Evolutionary conservation across 495 filamentous ascomycete species (phyloP).

Genomic region (Acidomyces sp.): DNA sequence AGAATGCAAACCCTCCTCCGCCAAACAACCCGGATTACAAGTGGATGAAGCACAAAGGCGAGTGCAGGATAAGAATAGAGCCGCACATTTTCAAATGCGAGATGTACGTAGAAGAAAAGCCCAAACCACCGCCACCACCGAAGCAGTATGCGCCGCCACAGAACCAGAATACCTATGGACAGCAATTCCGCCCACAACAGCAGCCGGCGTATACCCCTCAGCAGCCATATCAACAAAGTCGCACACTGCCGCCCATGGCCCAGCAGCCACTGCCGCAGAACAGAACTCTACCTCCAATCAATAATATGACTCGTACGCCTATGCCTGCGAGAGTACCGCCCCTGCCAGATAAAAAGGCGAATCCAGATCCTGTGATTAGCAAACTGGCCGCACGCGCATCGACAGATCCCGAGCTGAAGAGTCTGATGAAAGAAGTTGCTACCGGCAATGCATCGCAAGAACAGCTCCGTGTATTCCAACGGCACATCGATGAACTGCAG

Average conservation of each 20-base stretch:
- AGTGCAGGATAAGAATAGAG: conserved; percentile 68
- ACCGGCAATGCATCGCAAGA: conserved; percentile 66
- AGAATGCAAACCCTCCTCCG: conserved; percentile 28
- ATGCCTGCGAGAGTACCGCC: conserved; percentile 11
- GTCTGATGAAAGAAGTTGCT: conserved; percentile 92
- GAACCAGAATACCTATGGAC: conserved; percentile 9
- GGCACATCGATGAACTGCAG: conserved; percentile 83
- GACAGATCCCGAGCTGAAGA: conserved; percentile 74
- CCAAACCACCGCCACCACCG: conserved; percentile 34
- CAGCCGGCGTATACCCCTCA: conserved; percentile 21
- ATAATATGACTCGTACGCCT: conserved; percentile 5
- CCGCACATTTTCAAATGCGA: conserved; percentile 84
- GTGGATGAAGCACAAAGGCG: conserved; percentile 71
- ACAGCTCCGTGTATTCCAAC: conserved; percentile 78
- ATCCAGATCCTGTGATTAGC: conserved; percentile 88
- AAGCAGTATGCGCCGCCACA: conserved; percentile 50
- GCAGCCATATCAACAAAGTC: conserved; percentile 11
- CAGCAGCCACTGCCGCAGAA: conserved; percentile 29
- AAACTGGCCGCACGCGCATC: conserved; percentile 79
- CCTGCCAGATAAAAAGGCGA: conserved; percentile 12
- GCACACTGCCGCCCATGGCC: conserved; percentile 26
- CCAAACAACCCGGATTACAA: conserved; percentile 75
- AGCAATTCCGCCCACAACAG: conserved; percentile 15
- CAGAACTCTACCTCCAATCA: conserved; percentile 14
- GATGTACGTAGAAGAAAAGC: conserved; percentile 73